Base-by-base conservation (phyloP, 1,284 basidiomycete species). In the Trichosporon asahii region DNA sequence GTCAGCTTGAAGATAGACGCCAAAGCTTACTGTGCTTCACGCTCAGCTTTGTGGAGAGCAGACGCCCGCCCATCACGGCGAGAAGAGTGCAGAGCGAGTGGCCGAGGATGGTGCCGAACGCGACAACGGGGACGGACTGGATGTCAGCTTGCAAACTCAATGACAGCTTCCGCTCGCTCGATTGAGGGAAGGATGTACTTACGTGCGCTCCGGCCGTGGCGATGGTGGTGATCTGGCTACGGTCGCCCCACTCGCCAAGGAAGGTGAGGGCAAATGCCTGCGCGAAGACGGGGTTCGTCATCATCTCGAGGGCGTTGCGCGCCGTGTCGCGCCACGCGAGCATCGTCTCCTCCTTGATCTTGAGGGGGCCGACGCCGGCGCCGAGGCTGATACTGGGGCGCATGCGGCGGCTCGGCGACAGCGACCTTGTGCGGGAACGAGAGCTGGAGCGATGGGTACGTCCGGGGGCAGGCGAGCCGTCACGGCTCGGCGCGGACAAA, bases 161-260 rank as follows among this genome's bases (percentile, higher is more conserved):
- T 18, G 6, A 21, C 4, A 21, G 21, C n/a, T n/a, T n/a, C n/a
- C 37, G 8, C 31, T 33, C 11, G 1, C 31, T 33, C 31, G 7
- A 57, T 21, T 33, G 31, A 9, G 57, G 21, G 2, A 5, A 0
- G 8, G 18, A 1, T n/a, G n/a, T 12, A 87, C 91, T 76, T 78
- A 98, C 95, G 85, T 98, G 94, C 27, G 96, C 94, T 40, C 96
- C 95, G 1, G 92, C 97, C 64, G 99, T 86, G 2, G 94, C 95
- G 75, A 99, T 98, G 0, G 96, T 99, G 0, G 97, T 92, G 76
- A 99, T 96, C 85, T 99, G 97, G 79, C 92, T 95, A 60, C 96
- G 86, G 84, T 99, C 97, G 0, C 96, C 97, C 96, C 96, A 99
- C 83, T 99, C 96, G 25, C 95, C 97, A 12, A 99, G 86, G 84